Base-by-base conservation (phyloP, 1,284 basidiomycete genomes). In the Entoloma clypeatum region DNA sequence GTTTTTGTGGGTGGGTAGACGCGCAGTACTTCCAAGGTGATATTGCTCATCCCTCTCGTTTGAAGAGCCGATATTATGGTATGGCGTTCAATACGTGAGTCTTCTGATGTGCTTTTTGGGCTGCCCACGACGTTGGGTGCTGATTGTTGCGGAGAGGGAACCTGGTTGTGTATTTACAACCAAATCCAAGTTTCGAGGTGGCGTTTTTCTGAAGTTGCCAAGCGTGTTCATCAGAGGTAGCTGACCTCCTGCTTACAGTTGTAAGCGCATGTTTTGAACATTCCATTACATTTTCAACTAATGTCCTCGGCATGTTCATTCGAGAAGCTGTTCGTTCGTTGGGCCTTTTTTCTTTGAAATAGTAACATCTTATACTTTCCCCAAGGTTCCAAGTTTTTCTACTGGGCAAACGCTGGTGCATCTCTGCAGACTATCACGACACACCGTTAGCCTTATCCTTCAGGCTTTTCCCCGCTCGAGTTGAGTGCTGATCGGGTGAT, bases 11-110 rank as follows among this genome's bases (percentile, higher is more conserved):
- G 29, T 31, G 4, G 14, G 29, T 31, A 14, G 10, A 14, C 29
- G 4, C 13, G 3, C 29, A 7, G 19, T 31, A 8, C 6, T n/a
- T 31, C 10, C 11, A 8, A n/a, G n/a, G n/a, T n/a, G n/a, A n/a
- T n/a, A n/a, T n/a, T 4, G 8, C n/a, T 31, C 11, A 14, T 31
- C 29, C 8, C 29, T 4, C 16, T 16, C 5, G 29, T n/a, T 3
- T 31, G 19, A 8, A 31, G 29, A 31, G 29, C 10, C 29, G 29
- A 31, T 31, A 31, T 11, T n/a, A 31, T 11, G 10, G 29, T 31
- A 31, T 18, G 10, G 13, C 10, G 5, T 31, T 16, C 19, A 4
- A 31, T 10, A n/a, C 19, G 29, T 31, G 11, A 3, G 29, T 14
- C 5, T 31, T 10, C 11, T 31, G 29, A n/a, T 6, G 19, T 31